These are phyloP conservation scores for Podospora conica DNA, from an alignment of 495 filamentous ascomycete species.

Conservation along the genomic window DNA sequence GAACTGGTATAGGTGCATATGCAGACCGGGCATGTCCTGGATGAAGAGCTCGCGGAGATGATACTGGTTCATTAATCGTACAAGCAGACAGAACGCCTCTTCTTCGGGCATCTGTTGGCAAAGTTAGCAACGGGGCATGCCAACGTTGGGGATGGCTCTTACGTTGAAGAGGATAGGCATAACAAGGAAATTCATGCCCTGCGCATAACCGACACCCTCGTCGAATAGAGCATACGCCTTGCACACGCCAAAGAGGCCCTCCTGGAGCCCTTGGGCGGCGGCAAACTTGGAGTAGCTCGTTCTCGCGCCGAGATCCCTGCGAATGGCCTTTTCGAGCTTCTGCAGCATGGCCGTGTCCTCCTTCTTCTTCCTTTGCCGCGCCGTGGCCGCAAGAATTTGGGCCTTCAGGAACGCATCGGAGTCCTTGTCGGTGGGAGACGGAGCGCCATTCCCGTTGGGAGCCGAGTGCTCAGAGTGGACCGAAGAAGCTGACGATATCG, in stretches of 20 bases:
- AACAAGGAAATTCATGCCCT: constrained; percentile 97
- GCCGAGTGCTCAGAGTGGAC: constrained; percentile 75
- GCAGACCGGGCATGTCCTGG: constrained; percentile 92
- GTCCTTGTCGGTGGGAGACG: constrained; percentile 57
- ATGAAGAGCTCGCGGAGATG: constrained; percentile 88
- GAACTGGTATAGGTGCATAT: constrained; percentile 90
- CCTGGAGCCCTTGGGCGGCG: constrained; percentile 80
- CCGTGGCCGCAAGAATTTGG: constrained; percentile 57
- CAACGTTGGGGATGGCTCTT: constrained; percentile 29
- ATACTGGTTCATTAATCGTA: constrained; percentile 95
- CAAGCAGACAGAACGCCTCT: constrained; percentile 90
- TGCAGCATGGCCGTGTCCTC: constrained; percentile 63
- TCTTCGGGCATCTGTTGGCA: constrained; percentile 80
- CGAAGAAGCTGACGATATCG: constrained; percentile 72
- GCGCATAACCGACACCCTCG: constrained; percentile 90
- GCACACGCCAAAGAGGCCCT: constrained; percentile 88
- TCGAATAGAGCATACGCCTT: constrained; percentile 98
- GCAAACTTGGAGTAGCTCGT: constrained; percentile 97
- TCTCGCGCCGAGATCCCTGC: constrained; percentile 79
- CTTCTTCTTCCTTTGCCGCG: constrained; percentile 66
- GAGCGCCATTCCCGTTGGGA: constrained; percentile 50
- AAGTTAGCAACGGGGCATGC: not conserved
- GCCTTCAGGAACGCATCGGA: constrained; percentile 59
- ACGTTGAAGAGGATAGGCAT: constrained; percentile 98
- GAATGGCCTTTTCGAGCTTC: constrained; percentile 88